Percentiles rank a stretch among this genome's conserved stretches.
Conservation (phyloP, 2,329 filamentous ascomycete genomes). For the Endocalyx cinctus region DNA sequence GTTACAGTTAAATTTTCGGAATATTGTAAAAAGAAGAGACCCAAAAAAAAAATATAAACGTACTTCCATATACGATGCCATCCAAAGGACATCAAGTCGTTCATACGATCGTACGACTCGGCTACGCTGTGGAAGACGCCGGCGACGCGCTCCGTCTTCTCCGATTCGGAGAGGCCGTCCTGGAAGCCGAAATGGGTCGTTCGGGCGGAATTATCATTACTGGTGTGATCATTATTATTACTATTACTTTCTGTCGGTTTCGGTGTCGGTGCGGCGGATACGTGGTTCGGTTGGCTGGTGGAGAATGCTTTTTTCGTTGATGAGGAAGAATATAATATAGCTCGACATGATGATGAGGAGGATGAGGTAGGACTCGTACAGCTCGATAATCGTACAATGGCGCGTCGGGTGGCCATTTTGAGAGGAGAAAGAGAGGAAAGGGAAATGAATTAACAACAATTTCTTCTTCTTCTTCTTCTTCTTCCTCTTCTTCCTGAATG, state of each 20-base stretch:
- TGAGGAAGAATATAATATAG: too few species aligned
- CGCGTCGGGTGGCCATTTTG: constrained; percentile 25
- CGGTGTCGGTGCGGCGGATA: constrained; percentile 10
- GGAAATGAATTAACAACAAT: constrained; percentile 1
- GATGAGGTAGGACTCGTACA: constrained; percentile 5
- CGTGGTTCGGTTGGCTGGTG: constrained; percentile 15
- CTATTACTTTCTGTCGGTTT: neutral
- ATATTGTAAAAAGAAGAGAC: constrained; percentile 1
- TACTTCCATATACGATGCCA: constrained; percentile 94
- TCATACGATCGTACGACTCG: constrained; percentile 94
- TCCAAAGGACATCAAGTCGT: constrained; percentile 97
- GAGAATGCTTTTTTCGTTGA: constrained; percentile 15
- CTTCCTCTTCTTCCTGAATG: too few species aligned
- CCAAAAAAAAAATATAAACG: constrained; percentile 19
- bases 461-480: constrained; percentile 1
- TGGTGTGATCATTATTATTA: constrained; percentile 12
- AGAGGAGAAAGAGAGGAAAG: constrained; percentile 1
- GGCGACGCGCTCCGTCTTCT: constrained; percentile 71
- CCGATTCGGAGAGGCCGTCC: constrained; percentile 67
- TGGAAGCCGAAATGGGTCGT: constrained; percentile 90
- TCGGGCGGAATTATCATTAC: constrained; percentile 26
- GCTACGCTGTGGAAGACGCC: constrained; percentile 94
- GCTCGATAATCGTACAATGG: constrained; percentile 17
- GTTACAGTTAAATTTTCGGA: neutral
- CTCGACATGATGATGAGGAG: neutral